These are phyloP conservation scores for Suillus clintonianus DNA, from an alignment of 768 basidiomycete species.

Conservation along the genomic window DNA sequence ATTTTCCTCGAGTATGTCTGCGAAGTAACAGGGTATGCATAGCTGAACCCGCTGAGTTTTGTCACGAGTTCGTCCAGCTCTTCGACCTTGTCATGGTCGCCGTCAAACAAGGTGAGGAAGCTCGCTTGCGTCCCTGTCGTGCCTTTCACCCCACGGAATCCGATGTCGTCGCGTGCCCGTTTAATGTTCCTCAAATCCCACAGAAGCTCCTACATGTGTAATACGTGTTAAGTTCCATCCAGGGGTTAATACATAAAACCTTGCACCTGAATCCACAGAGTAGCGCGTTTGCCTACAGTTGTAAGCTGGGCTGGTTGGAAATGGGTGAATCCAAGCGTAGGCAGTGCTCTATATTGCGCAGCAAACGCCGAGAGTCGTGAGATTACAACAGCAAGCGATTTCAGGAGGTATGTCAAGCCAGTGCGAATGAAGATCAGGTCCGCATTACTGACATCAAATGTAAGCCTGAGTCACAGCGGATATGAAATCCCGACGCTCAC, in stretches of 20 bases:
- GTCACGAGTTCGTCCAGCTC: conserved; percentile 88
- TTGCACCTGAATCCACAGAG: conserved; percentile 89
- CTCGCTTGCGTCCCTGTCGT: conserved; percentile 98
- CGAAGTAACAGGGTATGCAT: conserved; percentile 96
- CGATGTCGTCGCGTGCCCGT: conserved; percentile 87
- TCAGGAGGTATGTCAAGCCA: conserved; percentile 80
- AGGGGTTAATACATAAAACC: neutral
- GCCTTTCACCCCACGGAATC: conserved; percentile 99
- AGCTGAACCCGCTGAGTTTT: conserved; percentile 86
- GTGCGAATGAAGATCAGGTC: conserved; percentile 96
- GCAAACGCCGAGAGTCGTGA: conserved; percentile 87
- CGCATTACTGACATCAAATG: conserved; percentile 69
- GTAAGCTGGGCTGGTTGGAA: conserved; percentile 99
- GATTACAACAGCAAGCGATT: conserved; percentile 88
- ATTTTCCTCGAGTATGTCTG: conserved; percentile 99
- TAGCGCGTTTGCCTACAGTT: conserved; percentile 96
- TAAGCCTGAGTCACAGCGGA: neutral
- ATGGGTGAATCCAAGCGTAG: conserved; percentile 96
- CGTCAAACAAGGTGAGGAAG: conserved; percentile 92
- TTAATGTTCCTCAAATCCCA: conserved; percentile 96
- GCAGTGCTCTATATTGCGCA: conserved; percentile 79
- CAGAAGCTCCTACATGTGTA: conserved; percentile 67
- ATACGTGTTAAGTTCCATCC: neutral
- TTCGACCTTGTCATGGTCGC: conserved; percentile 94
- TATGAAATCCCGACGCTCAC: conserved; percentile 48